Evolutionary conservation across 768 basidiomycete species (phyloP).

Genomic region (Boletus bicolor): DNA sequence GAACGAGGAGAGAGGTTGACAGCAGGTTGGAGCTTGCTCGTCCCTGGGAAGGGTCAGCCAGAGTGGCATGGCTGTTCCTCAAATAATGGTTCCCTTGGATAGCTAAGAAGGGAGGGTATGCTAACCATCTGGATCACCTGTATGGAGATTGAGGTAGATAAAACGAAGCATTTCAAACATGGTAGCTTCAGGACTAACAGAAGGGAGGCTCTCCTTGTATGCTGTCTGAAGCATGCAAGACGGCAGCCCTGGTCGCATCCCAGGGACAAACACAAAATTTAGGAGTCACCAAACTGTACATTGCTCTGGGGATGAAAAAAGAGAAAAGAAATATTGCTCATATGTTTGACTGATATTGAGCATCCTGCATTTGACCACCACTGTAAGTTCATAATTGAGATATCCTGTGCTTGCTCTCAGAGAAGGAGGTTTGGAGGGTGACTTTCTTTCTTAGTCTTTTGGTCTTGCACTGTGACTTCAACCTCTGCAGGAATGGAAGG

Average conservation of each 20-base stretch:
- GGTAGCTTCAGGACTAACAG: constrained; percentile 35
- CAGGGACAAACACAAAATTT: constrained; percentile 34
- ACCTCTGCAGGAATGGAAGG: constrained; percentile 42
- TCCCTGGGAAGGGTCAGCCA: too few relatives aligned
- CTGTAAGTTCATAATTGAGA: constrained; percentile 51
- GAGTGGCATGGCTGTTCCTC: too few relatives aligned
- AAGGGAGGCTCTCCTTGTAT: constrained; percentile 30
- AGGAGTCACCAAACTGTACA: constrained; percentile 28
- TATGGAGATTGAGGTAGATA: neutral
- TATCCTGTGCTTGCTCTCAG: constrained; percentile 53
- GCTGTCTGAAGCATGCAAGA: constrained; percentile 36
- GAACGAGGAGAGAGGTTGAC: constrained; percentile 31
- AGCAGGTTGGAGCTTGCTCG: too few relatives aligned
- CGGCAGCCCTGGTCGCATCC: constrained; percentile 32
- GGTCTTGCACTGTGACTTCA: constrained; percentile 30
- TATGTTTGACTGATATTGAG: constrained; percentile 51
- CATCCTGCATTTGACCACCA: constrained; percentile 47
- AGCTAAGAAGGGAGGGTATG: constrained; percentile 27
- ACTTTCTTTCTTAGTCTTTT: constrained; percentile 35
- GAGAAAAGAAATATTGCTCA: neutral
- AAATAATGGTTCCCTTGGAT: constrained; percentile 21
- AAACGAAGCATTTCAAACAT: neutral
- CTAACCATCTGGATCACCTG: constrained; percentile 40
- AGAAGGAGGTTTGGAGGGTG: constrained; percentile 49
- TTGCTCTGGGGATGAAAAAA: neutral